Percentiles rank a stretch among this genome's conserved stretches.
phyloP scores from a whole-genome alignment of 306 rosid species.

The Cotoneaster glaucophyllus region DNA sequence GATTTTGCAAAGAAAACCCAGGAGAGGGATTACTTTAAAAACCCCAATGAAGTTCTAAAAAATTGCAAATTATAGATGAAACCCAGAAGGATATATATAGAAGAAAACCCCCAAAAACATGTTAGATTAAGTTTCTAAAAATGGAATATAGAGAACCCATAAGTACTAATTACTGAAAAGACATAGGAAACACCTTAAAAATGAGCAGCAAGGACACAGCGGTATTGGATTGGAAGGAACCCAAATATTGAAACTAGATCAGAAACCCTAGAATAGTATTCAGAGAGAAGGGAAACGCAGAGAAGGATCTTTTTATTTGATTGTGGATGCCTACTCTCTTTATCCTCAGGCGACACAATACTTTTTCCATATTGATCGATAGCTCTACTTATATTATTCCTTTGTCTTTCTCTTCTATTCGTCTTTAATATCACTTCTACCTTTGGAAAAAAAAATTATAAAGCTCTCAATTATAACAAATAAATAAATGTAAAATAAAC shows the following conservation, averaged over 20 bases:
- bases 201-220: neutral
- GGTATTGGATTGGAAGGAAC: neutral
- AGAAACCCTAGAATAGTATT: slow-evolving; percentile 36
- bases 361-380: slow-evolving; percentile 24
- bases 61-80: neutral
- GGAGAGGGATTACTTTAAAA: neutral
- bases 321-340: slow-evolving; percentile 3
- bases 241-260: neutral
- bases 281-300: neutral
- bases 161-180: neutral
- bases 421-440: no score
- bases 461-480: no score
- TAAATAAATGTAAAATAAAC: no score
- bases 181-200: neutral
- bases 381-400: no score
- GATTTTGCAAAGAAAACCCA: neutral
- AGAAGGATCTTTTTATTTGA: neutral
- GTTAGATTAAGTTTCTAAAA: neutral
- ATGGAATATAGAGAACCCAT: neutral
- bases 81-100: neutral
- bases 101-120: neutral
- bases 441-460: no score
- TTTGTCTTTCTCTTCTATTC: no score
- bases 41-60: neutral
- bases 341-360: slow-evolving; percentile 15